Evolutionary conservation across 805 yeast species (phyloP).

Genomic region (Phaffomyces antillensis): DNA sequence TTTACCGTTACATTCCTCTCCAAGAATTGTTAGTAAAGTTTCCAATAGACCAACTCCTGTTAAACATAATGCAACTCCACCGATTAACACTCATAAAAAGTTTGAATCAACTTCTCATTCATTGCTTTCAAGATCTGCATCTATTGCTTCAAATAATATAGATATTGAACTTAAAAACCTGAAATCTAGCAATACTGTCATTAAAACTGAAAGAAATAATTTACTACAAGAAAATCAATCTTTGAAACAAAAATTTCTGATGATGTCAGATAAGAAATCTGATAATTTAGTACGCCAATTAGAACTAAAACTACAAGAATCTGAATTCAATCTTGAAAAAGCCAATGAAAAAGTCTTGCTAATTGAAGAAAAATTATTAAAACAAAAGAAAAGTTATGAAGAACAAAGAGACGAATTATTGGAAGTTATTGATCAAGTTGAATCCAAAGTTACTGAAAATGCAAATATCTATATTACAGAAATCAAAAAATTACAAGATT

Average conservation of each 20-base stretch:
- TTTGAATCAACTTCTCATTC: neutral
- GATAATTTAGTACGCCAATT: constrained; percentile 9
- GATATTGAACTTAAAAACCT: constrained; percentile 18
- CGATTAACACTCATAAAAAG: constrained; percentile 2
- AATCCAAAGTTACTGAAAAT: constrained; percentile 47
- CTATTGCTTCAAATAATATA: neutral
- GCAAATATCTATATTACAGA: constrained; percentile 42
- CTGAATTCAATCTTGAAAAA: constrained; percentile 6
- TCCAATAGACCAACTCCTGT: constrained; percentile 8
- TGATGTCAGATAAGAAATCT: constrained; percentile 6
- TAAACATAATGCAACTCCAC: constrained; percentile 1
- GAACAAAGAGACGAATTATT: constrained; percentile 52
- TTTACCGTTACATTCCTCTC: neutral
- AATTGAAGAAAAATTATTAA: constrained; percentile 37
- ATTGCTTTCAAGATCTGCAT: constrained; percentile 4
- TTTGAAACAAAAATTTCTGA: constrained; percentile 23
- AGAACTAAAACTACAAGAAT: constrained; percentile 8
- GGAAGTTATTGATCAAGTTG: constrained; percentile 49
- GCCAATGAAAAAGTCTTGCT: constrained; percentile 12
- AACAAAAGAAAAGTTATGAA: constrained; percentile 42
- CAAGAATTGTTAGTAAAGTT: constrained; percentile 9
- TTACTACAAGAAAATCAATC: constrained; percentile 33
- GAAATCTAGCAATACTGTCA: constrained; percentile 11
- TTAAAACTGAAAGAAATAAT: constrained; percentile 28
- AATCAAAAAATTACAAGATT: constrained; percentile 30